phyloP scores from a whole-genome alignment of 169 alveolate genomes.

The Plasmodium inui region DNA sequence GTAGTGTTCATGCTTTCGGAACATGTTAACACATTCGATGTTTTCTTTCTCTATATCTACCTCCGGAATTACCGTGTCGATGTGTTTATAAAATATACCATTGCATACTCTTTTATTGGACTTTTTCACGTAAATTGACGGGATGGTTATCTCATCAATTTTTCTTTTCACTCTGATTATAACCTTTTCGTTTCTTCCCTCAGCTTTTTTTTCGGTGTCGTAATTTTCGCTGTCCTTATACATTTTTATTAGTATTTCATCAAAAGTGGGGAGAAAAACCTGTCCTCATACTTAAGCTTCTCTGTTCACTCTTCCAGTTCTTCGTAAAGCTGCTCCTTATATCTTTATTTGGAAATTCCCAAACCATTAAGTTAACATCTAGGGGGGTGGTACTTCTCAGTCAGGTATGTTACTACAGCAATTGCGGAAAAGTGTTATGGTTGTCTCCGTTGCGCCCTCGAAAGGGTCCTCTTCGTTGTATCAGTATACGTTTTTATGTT shows the following conservation, averaged over 20 bases:
- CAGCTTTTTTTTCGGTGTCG: background rate
- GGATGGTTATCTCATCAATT: conserved; percentile 61
- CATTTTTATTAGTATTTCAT: conserved; percentile 10
- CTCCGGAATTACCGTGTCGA: conserved; percentile 54
- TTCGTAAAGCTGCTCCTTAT: background rate
- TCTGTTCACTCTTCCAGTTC: background rate
- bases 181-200: conserved; percentile 37
- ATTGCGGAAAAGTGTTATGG: background rate
- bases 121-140: conserved; percentile 57
- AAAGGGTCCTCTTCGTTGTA: background rate
- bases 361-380: background rate
- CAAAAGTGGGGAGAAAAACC: background rate
- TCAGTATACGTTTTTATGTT: background rate
- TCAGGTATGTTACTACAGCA: background rate
- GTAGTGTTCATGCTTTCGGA: conserved; percentile 48
- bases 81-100: conserved; percentile 57
- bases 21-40: conserved; percentile 43
- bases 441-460: background rate
- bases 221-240: conserved; percentile 20
- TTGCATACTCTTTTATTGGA: conserved; percentile 66
- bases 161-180: conserved; percentile 73
- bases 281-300: background rate
- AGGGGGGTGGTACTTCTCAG: background rate
- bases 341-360: background rate
- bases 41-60: conserved; percentile 39